phyloP scores from a whole-genome alignment of 2,329 filamentous ascomycete genomes.

The Botrytis medusae region DNA sequence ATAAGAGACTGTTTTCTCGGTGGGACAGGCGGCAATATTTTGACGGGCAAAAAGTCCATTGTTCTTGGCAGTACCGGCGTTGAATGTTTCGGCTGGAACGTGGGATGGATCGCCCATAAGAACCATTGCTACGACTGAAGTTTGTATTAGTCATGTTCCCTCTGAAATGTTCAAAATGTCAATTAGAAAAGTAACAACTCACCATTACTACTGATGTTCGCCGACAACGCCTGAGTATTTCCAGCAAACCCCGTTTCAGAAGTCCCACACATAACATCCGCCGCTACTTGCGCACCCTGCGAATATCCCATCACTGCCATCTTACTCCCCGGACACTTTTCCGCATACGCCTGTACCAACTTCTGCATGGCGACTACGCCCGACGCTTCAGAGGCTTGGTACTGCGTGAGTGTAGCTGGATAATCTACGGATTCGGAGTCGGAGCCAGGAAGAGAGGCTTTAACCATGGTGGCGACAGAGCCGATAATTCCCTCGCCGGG shows the following conservation, averaged over 20 bases:
- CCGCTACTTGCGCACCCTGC: conserved; percentile 37
- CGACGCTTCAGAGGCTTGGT: conserved; percentile 35
- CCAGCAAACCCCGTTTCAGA: background rate
- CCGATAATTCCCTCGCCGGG: conserved; percentile 41
- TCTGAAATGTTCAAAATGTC: too few species aligned
- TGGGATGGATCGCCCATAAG: conserved; percentile 43
- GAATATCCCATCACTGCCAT: conserved; percentile 34
- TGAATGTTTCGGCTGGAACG: conserved; percentile 36
- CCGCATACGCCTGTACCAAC: conserved; percentile 38
- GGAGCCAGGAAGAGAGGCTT: conserved; percentile 38
- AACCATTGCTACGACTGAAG: conserved; percentile 37
- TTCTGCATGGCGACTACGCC: conserved; percentile 39
- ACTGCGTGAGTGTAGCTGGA: conserved; percentile 37
- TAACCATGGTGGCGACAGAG: conserved; percentile 38
- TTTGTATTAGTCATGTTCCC: conserved; percentile 24
- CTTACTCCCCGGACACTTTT: conserved; percentile 35
- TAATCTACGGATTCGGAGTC: conserved; percentile 41
- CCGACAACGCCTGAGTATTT: conserved; percentile 23
- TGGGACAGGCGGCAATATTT: conserved; percentile 19
- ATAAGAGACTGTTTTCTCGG: background rate
- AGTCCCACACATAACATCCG: conserved; percentile 37
- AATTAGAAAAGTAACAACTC: background rate
- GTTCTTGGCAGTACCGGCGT: conserved; percentile 36
- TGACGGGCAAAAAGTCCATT: conserved; percentile 35
- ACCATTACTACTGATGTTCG: conserved; percentile 10